Evolutionary conservation across 1,284 basidiomycete genomes (phyloP).

Genomic region (Papiliotrema nemorosa): DNA sequence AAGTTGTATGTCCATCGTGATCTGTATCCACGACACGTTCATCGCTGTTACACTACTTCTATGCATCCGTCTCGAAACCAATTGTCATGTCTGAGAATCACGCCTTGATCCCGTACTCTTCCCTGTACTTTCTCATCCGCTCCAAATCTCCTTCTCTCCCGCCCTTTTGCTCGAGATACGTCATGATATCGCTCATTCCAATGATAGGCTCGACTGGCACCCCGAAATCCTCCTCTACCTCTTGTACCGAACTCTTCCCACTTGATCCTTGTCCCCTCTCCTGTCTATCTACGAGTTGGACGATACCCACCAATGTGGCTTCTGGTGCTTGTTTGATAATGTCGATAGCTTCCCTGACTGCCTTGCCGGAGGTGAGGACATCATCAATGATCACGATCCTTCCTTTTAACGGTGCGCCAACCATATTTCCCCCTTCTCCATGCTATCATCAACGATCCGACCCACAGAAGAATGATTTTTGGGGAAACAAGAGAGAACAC

Average conservation of each 20-base stretch:
- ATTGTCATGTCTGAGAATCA: too few relatives aligned
- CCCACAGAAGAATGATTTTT: not conserved
- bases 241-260: constrained; percentile 67
- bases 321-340: constrained; percentile 62
- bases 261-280: constrained; percentile 65
- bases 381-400: constrained; percentile 91
- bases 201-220: constrained; percentile 70
- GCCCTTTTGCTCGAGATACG: constrained; percentile 70
- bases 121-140: constrained; percentile 76
- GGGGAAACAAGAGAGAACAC: constrained; percentile 10
- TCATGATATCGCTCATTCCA: constrained; percentile 79
- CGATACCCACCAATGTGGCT: constrained; percentile 82
- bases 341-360: constrained; percentile 74
- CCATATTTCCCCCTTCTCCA: constrained; percentile 91
- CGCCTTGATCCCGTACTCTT: constrained; percentile 61
- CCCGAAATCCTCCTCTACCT: constrained; percentile 72
- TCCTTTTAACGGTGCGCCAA: constrained; percentile 77
- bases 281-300: constrained; percentile 85
- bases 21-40: too few relatives aligned
- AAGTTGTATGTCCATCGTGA: too few relatives aligned
- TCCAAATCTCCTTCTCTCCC: constrained; percentile 62
- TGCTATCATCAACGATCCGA: constrained; percentile 52
- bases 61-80: too few relatives aligned
- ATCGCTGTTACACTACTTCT: too few relatives aligned
- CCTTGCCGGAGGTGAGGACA: constrained; percentile 95